A percentile compares a stretch with the other conserved stretches of the same genome.
phyloP scores from a whole-genome alignment of 2,329 filamentous ascomycete species.

The Penicillium freii region DNA sequence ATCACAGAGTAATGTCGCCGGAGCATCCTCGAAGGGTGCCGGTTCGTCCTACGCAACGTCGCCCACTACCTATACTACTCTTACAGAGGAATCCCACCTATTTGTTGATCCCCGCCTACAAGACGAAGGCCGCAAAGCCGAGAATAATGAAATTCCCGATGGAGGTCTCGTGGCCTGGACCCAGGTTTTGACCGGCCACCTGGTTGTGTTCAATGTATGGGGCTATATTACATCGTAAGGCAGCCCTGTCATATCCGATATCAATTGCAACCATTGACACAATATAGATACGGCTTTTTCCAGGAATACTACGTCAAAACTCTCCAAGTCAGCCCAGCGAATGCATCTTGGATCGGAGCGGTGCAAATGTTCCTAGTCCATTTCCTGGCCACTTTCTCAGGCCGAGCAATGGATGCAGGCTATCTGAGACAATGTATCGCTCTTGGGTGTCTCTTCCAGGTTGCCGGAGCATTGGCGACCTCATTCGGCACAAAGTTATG shows the following conservation, averaged over 20 bases:
- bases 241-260: neutral
- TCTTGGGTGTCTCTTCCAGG: constrained; percentile 11
- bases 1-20: neutral
- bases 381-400: constrained; percentile 43
- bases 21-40: neutral
- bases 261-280: neutral
- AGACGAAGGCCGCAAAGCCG: constrained; percentile 3
- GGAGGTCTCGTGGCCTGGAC: constrained; percentile 33
- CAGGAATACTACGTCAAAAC: constrained; percentile 45
- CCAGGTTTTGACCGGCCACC: constrained; percentile 31
- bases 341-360: constrained; percentile 50
- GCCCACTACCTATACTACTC: neutral
- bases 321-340: constrained; percentile 34
- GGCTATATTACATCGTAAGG: constrained; percentile 13
- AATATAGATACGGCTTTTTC: constrained; percentile 38
- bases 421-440: constrained; percentile 32
- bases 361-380: constrained; percentile 47
- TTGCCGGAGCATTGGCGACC: constrained; percentile 49
- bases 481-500: constrained; percentile 47
- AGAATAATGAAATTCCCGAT: constrained; percentile 23
- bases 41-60: neutral
- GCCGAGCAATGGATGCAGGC: constrained; percentile 43
- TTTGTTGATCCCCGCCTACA: neutral
- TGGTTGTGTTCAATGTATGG: constrained; percentile 29
- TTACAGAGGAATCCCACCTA: neutral